A percentile compares a stretch with the other conserved stretches of the same genome.
Conservation (phyloP, 306 rosid genomes). For the Calophaca sinica region DNA sequence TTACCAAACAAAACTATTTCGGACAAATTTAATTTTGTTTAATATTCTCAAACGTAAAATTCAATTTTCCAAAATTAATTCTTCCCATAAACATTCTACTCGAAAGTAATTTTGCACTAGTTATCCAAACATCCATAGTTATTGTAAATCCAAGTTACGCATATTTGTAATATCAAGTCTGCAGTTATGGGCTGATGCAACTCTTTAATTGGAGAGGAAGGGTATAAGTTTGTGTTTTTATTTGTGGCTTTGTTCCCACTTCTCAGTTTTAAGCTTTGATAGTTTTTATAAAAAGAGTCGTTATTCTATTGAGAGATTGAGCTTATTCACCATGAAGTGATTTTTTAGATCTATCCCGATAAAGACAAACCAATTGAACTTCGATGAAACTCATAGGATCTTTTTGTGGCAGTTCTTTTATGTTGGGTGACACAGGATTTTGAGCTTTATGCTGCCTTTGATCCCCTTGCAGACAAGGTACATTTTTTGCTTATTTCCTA, state of each 20-base stretch:
- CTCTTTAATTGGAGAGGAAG: background rate
- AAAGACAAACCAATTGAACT: conserved; percentile 32
- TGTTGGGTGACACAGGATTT: conserved; percentile 99
- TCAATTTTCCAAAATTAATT: background rate
- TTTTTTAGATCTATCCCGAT: conserved; percentile 7
- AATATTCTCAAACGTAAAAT: conserved; percentile 19
- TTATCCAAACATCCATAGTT: conserved; percentile 14
- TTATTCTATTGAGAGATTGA: conserved; percentile 25
- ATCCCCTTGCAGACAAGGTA: conserved; percentile 99
- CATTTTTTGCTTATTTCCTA: conserved; percentile 22
- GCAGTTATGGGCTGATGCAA: conserved; percentile 25
- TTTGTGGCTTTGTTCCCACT: background rate
- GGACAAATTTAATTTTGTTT: background rate
- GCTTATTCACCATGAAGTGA: background rate
- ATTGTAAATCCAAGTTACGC: conserved; percentile 2
- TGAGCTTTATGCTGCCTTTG: conserved; percentile 99
- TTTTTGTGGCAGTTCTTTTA: conserved; percentile 78
- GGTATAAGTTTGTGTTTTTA: background rate
- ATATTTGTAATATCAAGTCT: conserved; percentile 12
- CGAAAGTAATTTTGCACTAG: background rate
- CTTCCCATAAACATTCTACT: background rate
- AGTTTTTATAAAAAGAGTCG: background rate
- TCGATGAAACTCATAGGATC: conserved; percentile 33
- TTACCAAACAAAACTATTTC: background rate
- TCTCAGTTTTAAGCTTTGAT: conserved; percentile 25